Evolutionary conservation across 805 yeast species (phyloP), one percentile per base, ranked within the genome.

Genomic region (Metschnikowia corniflorae): DNA sequence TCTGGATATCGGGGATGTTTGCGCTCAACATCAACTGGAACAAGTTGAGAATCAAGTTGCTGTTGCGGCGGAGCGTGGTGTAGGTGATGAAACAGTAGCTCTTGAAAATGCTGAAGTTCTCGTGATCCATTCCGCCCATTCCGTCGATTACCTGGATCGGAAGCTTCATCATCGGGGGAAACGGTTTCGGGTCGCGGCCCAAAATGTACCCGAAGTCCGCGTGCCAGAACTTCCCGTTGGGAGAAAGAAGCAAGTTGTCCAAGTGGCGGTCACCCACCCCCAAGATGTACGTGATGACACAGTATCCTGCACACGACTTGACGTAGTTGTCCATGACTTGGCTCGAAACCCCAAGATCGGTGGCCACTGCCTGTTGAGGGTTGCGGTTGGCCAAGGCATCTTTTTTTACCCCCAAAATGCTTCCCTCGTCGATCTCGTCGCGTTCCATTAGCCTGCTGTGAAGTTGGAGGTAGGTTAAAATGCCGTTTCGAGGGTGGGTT

Each of bases 251-350:
- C 45, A 93, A 63, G 53, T 93, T 93, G 54, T 93, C 99, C 45
- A 93, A 68, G 65, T 93, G 99, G 39, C 99, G 75, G 61, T 93
- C 99, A 12, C 99, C 99, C 7, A 93, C 97, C 5, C 98, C 99
- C 10, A 93, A 63, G 7, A 93, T 65, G 51, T 93, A 93, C 0
- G 98, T 93, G 16, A 93, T 85, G 1, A 93, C 97, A 67, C 97
- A 93, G 55, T 93, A 93, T 0, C 98, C 99, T 16, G 99, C 97
- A 57, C 97, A 87, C 3, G 96, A 86, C 47, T 89, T 78, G 6
- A 93, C 91, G 61, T 86, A 93, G 47, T 85, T 91, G 51, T 93
- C 97, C 96, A 93, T 86, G 0, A 80, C 86, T 47, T 75, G 76
- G 0, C 78, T 61, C 8, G 71, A 65, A 1, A 85, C 79, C 0